Evolutionary conservation across 2,329 filamentous ascomycete genomes (phyloP).

Genomic region (Epichloe uncinata): DNA sequence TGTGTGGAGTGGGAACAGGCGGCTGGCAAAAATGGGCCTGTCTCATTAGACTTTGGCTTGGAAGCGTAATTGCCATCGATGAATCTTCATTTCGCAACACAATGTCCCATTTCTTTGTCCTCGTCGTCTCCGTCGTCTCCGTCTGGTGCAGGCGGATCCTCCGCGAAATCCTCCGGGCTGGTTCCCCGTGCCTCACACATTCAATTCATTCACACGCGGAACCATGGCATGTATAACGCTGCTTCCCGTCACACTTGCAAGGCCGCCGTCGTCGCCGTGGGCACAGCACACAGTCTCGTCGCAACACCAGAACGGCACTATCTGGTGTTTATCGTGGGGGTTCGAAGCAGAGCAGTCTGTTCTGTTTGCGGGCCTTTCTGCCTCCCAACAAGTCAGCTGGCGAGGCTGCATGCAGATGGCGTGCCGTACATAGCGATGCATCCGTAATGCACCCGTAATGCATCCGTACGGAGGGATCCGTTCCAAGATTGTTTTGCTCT

Average conservation of each 20-base stretch:
- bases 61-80: conserved; percentile 1
- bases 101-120: background rate
- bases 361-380: background rate
- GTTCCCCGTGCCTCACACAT: background rate
- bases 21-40: background rate
- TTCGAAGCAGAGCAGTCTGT: too few species aligned
- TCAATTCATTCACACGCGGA: background rate
- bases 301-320: too few species aligned
- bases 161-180: background rate
- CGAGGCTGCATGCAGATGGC: background rate
- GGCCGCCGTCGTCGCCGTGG: background rate
- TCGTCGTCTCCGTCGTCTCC: background rate
- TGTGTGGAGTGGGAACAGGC: background rate
- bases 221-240: too few species aligned
- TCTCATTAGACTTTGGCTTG: conserved; percentile 2
- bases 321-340: too few species aligned
- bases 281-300: background rate
- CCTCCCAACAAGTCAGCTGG: background rate
- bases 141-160: background rate
- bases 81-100: background rate
- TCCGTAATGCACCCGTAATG: too few species aligned
- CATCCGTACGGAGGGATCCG: too few species aligned
- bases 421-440: background rate
- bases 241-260: too few species aligned
- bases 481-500: background rate